Percentiles rank a stretch among this genome's conserved stretches.
These are phyloP conservation scores for Acanthamoeba divionensis DNA, from an alignment of 208 protist genomes.

Conservation along the genomic window DNA sequence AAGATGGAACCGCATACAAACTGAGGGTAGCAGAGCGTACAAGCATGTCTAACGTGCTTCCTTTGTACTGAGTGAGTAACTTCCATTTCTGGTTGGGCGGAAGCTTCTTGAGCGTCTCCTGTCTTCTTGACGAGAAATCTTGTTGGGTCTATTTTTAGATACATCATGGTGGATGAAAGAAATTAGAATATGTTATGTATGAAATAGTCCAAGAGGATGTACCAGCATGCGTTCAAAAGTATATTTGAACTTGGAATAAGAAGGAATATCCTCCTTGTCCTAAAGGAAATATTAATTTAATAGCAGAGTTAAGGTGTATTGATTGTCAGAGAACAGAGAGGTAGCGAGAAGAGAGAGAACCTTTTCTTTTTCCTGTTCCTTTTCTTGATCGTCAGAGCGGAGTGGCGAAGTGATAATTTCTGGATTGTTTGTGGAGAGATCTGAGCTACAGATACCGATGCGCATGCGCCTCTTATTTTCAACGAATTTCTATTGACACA, in stretches of 20 bases:
- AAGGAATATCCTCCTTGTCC: slow-evolving; percentile 28
- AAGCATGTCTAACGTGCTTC: slow-evolving; percentile 25
- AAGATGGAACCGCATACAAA: background rate
- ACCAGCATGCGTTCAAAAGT: slow-evolving; percentile 43
- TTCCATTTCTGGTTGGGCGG: slow-evolving; percentile 46
- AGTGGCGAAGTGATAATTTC: background rate
- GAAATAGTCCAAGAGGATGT: background rate
- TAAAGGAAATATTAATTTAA: no score
- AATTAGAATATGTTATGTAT: background rate
- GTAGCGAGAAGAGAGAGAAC: no score
- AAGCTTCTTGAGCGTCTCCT: slow-evolving; percentile 41
- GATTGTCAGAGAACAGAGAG: no score
- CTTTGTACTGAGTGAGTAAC: slow-evolving; percentile 40
- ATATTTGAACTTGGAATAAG: slow-evolving; percentile 48
- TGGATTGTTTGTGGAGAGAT: no score
- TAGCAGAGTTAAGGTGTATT: no score
- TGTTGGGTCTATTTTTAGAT: background rate
- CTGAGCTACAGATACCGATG: no score
- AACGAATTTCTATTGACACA: no score
- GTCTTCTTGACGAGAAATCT: slow-evolving; percentile 20
- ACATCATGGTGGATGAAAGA: background rate
- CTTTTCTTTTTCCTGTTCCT: background rate
- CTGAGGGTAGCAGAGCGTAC: background rate
- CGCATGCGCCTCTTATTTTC: no score
- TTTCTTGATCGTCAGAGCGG: background rate